These are phyloP conservation scores for Aspergillus alliaceus DNA, from an alignment of 2,329 filamentous ascomycete genomes.

Conservation along the genomic window DNA sequence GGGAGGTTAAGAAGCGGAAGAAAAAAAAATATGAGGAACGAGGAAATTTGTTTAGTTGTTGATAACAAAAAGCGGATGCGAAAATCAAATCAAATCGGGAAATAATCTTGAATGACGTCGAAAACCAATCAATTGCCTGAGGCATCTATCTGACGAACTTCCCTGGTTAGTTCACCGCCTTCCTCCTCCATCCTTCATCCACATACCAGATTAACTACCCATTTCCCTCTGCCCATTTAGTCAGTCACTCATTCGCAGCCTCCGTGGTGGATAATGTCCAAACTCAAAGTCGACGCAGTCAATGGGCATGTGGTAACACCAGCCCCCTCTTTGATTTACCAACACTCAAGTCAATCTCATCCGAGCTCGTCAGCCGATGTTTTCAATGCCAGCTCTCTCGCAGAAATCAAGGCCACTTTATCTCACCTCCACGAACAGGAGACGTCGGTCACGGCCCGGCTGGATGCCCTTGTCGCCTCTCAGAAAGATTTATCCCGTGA, in stretches of 20 bases:
- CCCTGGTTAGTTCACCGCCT: not conserved
- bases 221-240: not conserved
- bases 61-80: not conserved
- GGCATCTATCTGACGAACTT: not conserved
- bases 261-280: slow-evolving; percentile 20
- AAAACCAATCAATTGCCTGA: too few relatives aligned
- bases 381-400: slow-evolving; percentile 70
- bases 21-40: not conserved
- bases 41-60: too few relatives aligned
- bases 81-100: not conserved
- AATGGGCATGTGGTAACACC: slow-evolving; percentile 28
- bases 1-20: not conserved
- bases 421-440: slow-evolving; percentile 75
- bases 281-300: slow-evolving; percentile 10
- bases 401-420: slow-evolving; percentile 78
- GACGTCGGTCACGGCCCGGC: slow-evolving; percentile 67
- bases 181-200: slow-evolving; percentile 9
- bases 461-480: slow-evolving; percentile 75
- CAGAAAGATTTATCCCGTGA: slow-evolving; percentile 86
- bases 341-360: not conserved
- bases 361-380: slow-evolving; percentile 43
- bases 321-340: slow-evolving; percentile 6
- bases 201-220: slow-evolving; percentile 6
- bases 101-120: not conserved
- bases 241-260: not conserved